Conservation (phyloP, 225 moss, liverwort and hornwort species). For the Anthoceros angustus region DNA sequence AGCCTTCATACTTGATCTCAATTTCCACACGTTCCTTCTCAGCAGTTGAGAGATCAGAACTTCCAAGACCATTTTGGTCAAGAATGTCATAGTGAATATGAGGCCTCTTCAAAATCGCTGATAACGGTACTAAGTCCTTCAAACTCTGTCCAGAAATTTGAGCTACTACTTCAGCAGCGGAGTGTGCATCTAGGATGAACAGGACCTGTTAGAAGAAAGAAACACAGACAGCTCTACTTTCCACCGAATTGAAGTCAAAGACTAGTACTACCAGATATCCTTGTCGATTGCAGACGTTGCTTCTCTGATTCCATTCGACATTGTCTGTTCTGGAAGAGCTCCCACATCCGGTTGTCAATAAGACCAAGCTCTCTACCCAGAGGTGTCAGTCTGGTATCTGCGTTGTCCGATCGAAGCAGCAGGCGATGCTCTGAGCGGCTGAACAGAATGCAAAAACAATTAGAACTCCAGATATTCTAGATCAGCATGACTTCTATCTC, state of each 20-base stretch:
- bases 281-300: constrained; percentile 44
- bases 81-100: constrained; percentile 71
- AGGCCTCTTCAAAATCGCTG: constrained; percentile 57
- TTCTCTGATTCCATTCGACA: constrained; percentile 52
- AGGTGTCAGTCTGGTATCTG: constrained; percentile 69
- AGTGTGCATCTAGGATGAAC: constrained; percentile 29
- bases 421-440: constrained; percentile 89
- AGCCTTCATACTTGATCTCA: constrained; percentile 86
- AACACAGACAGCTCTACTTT: not conserved
- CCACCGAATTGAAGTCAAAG: not conserved
- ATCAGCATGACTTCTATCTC: not conserved
- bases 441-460: constrained; percentile 6
- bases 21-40: constrained; percentile 90
- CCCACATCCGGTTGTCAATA: constrained; percentile 75
- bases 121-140: constrained; percentile 47
- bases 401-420: constrained; percentile 76
- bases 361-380: constrained; percentile 61
- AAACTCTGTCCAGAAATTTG: constrained; percentile 61
- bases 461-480: not conserved
- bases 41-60: constrained; percentile 29
- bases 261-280: constrained; percentile 41
- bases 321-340: constrained; percentile 60
- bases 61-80: constrained; percentile 56
- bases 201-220: not conserved
- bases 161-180: constrained; percentile 47